Evolutionary conservation across 768 basidiomycete species (phyloP), one percentile per base, ranked within the genome.

Genomic region (Russula sp.): DNA sequence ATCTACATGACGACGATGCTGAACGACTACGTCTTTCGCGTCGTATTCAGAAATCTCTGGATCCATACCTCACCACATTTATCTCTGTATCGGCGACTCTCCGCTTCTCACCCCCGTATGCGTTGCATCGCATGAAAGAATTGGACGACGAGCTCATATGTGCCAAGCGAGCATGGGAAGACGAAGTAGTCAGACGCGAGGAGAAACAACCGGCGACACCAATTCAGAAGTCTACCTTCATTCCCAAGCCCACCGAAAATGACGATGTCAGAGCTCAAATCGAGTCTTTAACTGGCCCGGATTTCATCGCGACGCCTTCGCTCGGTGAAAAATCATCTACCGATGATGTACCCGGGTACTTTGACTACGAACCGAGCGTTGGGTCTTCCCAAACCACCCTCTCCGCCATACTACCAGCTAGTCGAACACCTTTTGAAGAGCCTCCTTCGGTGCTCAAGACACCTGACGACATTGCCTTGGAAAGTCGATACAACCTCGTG

Each of bases 61-160:
- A 89, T 46, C 89, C 91, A 2, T 99, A 97, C 73, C 78, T 80
- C 69, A 85, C 79, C 65, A 94, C 91, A 2, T 93, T 94, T 71
- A 90, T 98, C 34, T 98, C 97, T 2, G 91, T 94, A 49, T 98
- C 95, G 2, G 90, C 95, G 0, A 93, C 94, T 0, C 78, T 98
- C 53, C 85, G 92, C 5, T 97, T 97, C 73, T 91, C 88, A 16
- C 94, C 96, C 26, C 97, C 97, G 5, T 88, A 92, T 71, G 89
- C 94, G 8, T 83, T 99, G 46, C 79, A 83, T 3, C 83, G 83
- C 52, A 97, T 98, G 93, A 89, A 90, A 70, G 88, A 91, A 69
- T 78, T 98, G 7, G 94, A 98, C 70, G 83, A 87, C 26, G 81
- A 87, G 61, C 81, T 96, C n/a, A 77, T 81, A 38, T 78, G 79